Evolutionary conservation across 2,329 filamentous ascomycete genomes (phyloP).

Genomic region (Aspergillus sojae): DNA sequence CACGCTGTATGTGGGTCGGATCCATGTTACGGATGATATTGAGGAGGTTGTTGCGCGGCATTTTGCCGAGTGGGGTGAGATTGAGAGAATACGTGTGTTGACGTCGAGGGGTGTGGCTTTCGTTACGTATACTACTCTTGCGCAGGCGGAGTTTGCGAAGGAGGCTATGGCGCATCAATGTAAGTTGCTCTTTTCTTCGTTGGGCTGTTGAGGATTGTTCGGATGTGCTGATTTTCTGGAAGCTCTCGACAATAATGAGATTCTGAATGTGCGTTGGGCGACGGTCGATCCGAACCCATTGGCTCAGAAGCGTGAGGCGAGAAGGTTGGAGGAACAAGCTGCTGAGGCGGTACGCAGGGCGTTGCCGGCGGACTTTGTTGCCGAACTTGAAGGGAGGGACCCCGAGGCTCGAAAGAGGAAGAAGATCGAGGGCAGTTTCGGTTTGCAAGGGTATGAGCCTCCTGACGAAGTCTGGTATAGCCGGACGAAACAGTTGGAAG

Average conservation of each 20-base stretch:
- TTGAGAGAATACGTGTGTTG: constrained; percentile 85
- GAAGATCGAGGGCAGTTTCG: constrained; percentile 87
- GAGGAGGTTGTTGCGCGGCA: constrained; percentile 94
- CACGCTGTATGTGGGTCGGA: constrained; percentile 89
- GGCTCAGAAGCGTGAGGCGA: constrained; percentile 87
- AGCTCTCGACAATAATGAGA: constrained; percentile 81
- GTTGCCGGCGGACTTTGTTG: constrained; percentile 85
- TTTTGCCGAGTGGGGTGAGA: constrained; percentile 93
- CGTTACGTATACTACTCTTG: constrained; percentile 89
- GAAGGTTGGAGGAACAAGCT: constrained; percentile 90
- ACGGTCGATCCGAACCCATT: constrained; percentile 95
- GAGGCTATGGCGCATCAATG: constrained; percentile 94
- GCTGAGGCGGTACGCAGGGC: constrained; percentile 89
- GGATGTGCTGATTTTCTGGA: background rate
- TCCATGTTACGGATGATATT: constrained; percentile 95
- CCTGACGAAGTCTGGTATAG: constrained; percentile 94
- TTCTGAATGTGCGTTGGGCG: constrained; percentile 95
- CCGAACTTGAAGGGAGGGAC: constrained; percentile 89
- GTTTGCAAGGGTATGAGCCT: constrained; percentile 86
- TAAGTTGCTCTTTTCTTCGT: background rate
- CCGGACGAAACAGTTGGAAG: constrained; percentile 69
- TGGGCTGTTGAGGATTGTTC: background rate
- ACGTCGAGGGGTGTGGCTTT: constrained; percentile 91
- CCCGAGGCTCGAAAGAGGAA: constrained; percentile 84
- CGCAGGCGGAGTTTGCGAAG: constrained; percentile 87